Evolutionary conservation across 2,329 filamentous ascomycete species (phyloP).

Genomic region (Tolypocladium amazonense): DNA sequence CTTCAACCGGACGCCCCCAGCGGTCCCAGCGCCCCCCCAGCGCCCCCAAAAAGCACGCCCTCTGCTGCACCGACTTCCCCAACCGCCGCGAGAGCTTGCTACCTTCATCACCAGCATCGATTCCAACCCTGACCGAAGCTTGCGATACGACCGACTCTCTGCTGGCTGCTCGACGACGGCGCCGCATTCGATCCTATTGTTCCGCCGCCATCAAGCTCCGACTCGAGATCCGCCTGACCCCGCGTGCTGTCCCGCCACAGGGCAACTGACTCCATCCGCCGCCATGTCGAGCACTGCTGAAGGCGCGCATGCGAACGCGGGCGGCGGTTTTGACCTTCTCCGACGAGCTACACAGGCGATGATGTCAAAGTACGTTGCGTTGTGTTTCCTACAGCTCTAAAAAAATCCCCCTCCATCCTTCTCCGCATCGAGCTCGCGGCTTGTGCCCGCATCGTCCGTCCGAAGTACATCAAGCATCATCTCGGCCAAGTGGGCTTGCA

Average conservation of each 20-base stretch:
- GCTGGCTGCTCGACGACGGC: neutral
- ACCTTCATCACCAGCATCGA: neutral
- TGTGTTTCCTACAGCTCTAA: slow-evolving; percentile 12
- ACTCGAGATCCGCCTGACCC: neutral
- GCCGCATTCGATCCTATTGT: neutral
- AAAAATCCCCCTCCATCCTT: slow-evolving; percentile 3
- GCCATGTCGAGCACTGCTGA: slow-evolving; percentile 39
- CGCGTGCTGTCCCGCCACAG: neutral
- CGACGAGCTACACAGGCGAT: slow-evolving; percentile 51
- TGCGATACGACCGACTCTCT: neutral
- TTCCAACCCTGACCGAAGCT: neutral
- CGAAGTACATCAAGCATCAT: neutral
- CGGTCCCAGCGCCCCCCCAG: neutral
- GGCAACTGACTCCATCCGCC: slow-evolving; percentile 4
- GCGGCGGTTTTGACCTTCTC: slow-evolving; percentile 44
- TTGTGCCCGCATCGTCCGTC: neutral
- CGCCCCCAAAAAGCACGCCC: neutral
- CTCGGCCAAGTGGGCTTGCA: neutral
- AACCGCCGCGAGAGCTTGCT: neutral
- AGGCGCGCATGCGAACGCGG: slow-evolving; percentile 19
- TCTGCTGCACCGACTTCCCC: neutral
- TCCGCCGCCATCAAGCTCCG: neutral
- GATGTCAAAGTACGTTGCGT: slow-evolving; percentile 48
- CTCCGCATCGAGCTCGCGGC: neutral
- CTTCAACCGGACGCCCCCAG: neutral